Percentiles rank a stretch among this genome's conserved stretches.
Conservation (phyloP, 768 basidiomycete species). For the Lentinula detonsa region DNA sequence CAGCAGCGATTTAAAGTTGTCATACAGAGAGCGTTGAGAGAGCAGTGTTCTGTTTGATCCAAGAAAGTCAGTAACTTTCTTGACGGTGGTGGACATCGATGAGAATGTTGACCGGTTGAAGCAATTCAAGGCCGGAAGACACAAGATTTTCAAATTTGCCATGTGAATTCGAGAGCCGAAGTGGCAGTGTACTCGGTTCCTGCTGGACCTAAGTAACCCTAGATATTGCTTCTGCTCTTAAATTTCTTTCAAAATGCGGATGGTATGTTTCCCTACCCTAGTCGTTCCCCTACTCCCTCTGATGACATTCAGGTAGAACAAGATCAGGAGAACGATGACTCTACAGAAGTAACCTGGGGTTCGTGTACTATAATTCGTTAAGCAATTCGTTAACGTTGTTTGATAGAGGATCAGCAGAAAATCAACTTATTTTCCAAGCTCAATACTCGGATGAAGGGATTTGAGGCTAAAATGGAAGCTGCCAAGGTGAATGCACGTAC, state of each 20-base stretch:
- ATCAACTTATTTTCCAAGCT: conserved; percentile 92
- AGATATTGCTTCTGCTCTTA: not conserved
- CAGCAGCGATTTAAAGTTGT: conserved; percentile 48
- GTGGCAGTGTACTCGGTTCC: not conserved
- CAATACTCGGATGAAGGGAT: conserved; percentile 67
- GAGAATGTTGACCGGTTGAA: not conserved
- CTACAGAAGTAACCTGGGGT: conserved; percentile 85
- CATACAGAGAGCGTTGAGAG: conserved; percentile 19
- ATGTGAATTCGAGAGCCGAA: not conserved
- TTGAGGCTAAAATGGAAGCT: conserved; percentile 65
- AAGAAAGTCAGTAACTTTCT: not conserved
- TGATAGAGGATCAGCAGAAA: conserved; percentile 74
- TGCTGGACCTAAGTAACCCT: not conserved
- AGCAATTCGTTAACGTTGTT: conserved; percentile 7
- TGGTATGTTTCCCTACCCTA: conserved; percentile 32
- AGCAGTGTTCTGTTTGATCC: not conserved
- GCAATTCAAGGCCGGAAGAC: too few species aligned
- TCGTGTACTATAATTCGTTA: conserved; percentile 20
- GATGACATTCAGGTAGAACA: conserved; percentile 49
- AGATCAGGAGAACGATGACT: conserved; percentile 71
- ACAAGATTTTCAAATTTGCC: not conserved
- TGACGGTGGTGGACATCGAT: conserved; percentile 1
- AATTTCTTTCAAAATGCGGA: conserved; percentile 44
- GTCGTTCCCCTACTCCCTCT: not conserved
- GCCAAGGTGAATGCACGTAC: conserved; percentile 53